Percentiles rank a stretch among this genome's conserved stretches.
These are phyloP conservation scores for Rhodotorula glutinis DNA, from an alignment of 1,284 basidiomycete species.

Conservation along the genomic window DNA sequence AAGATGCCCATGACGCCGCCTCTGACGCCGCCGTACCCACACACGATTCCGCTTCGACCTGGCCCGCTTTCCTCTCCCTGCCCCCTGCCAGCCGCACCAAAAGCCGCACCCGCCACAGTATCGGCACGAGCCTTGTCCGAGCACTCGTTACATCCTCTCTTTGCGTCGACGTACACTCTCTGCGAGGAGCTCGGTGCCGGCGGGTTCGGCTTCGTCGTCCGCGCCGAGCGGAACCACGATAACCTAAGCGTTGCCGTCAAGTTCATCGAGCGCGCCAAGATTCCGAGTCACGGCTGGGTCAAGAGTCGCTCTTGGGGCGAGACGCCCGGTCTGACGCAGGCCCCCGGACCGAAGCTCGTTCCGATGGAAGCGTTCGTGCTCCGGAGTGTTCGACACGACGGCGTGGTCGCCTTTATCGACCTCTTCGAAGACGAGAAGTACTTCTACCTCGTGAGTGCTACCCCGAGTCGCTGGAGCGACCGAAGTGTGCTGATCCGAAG, in stretches of 20 bases:
- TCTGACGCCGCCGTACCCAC: constrained; percentile 26
- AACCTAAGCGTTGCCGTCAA: constrained; percentile 82
- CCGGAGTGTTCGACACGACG: constrained; percentile 68
- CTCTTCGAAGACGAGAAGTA: constrained; percentile 77
- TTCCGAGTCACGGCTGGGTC: constrained; percentile 34
- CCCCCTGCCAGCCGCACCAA: neutral
- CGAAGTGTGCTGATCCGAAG: neutral
- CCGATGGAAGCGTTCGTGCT: constrained; percentile 80
- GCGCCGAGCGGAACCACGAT: constrained; percentile 45
- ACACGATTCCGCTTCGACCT: constrained; percentile 5
- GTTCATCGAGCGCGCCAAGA: constrained; percentile 69
- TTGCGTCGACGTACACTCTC: constrained; percentile 65
- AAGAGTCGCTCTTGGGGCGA: constrained; percentile 31
- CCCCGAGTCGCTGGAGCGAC: too few relatives aligned
- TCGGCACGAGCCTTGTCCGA: constrained; percentile 40
- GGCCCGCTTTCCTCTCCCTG: constrained; percentile 8
- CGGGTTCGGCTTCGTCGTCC: constrained; percentile 81
- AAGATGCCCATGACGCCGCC: constrained; percentile 34
- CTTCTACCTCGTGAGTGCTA: constrained; percentile 81
- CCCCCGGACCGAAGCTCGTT: constrained; percentile 50
- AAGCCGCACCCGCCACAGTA: constrained; percentile 12
- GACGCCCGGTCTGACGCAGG: constrained; percentile 26
- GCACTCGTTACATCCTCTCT: constrained; percentile 64
- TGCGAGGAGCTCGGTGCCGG: constrained; percentile 74
- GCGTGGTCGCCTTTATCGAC: constrained; percentile 76